Conservation (phyloP, 176 grass and related monocot genomes). For the Olyra latifolia region DNA sequence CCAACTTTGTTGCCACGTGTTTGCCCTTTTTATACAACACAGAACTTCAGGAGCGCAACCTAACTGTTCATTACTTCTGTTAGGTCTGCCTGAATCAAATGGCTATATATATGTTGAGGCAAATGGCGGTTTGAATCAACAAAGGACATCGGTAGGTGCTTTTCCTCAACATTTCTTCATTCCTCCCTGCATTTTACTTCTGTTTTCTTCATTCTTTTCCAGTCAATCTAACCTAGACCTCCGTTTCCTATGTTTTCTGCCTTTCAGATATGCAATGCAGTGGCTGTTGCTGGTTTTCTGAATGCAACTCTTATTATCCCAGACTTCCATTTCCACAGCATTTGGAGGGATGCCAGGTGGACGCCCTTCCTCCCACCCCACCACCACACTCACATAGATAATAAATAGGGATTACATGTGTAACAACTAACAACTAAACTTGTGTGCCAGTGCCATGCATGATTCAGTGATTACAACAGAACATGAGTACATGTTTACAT, state of each 20-base stretch:
- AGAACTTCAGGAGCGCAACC: background rate
- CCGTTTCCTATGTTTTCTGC: conserved; percentile 32
- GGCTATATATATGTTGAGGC: conserved; percentile 97
- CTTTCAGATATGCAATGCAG: conserved; percentile 93
- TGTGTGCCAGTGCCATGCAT: too few species aligned
- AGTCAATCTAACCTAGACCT: conserved; percentile 15
- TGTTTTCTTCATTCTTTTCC: background rate
- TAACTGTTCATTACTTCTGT: conserved; percentile 30
- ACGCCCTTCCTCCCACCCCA: background rate
- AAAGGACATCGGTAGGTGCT: conserved; percentile 77
- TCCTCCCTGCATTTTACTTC: conserved; percentile 24
- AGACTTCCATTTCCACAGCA: conserved; percentile 93
- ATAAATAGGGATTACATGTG: background rate
- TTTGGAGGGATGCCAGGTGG: conserved; percentile 98
- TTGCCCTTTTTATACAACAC: background rate
- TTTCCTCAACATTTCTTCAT: conserved; percentile 28
- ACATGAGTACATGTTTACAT: background rate
- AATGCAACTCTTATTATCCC: conserved; percentile 97
- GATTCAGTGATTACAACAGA: too few species aligned
- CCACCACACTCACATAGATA: background rate
- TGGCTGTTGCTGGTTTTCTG: conserved; percentile 89
- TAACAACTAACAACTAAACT: too few species aligned
- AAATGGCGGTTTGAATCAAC: conserved; percentile 98
- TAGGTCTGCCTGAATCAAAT: conserved; percentile 96
- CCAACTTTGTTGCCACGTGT: background rate